Base-by-base conservation (phyloP, 2,329 filamentous ascomycete genomes). In the Sordariomycetes sp. region DNA sequence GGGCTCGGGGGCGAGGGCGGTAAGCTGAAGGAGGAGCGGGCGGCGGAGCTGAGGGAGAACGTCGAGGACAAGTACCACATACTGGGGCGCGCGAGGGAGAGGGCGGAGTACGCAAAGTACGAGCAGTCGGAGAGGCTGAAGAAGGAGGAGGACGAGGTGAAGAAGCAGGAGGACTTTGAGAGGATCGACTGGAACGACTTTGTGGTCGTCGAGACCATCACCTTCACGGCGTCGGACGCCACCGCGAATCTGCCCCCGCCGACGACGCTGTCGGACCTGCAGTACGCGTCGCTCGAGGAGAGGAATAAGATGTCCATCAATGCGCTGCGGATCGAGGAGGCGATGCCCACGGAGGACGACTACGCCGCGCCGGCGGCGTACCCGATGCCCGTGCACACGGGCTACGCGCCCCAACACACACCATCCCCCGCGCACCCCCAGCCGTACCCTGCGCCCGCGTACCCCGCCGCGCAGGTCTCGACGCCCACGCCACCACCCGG, bases 121-220 rank as follows among this genome's bases (percentile, higher is more conserved):
- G 88, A 94, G 66, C 89, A 94, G 64, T 77, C 85, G 58, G 89
- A 97, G 74, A 93, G 92, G 70, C 83, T 86, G 65, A 89, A 92
- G 77, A 91, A 92, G 68, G 91, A 96, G 66, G 90, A 95, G 67
- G 85, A 92, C 62, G 88, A 87, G 48, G 89, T 95, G 68, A 85
- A 90, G 66, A 89, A 96, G 70, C 86, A 86, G 66, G 74, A 79
- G 24, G 78, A 83, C 58, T 85, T 94, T 71, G 88, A 88, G 1
- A 88, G 94, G 65, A 94, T 99, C 62, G 94, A 99, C 71, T 99
- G 94, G 94, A 90, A 96, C 68, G 93, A 97, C 69, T 99, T 99
- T 66, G 87, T 93, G 37, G 88, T 99, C 22, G 91, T 97, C 52
- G 94, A 97, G 72, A 97, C 92, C 0, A 92, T 99, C 58, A 79